A percentile compares a stretch with the other conserved stretches of the same genome.
phyloP scores from a whole-genome alignment of 148 eudicot genomes.

The Fagopyrum homotropicum region DNA sequence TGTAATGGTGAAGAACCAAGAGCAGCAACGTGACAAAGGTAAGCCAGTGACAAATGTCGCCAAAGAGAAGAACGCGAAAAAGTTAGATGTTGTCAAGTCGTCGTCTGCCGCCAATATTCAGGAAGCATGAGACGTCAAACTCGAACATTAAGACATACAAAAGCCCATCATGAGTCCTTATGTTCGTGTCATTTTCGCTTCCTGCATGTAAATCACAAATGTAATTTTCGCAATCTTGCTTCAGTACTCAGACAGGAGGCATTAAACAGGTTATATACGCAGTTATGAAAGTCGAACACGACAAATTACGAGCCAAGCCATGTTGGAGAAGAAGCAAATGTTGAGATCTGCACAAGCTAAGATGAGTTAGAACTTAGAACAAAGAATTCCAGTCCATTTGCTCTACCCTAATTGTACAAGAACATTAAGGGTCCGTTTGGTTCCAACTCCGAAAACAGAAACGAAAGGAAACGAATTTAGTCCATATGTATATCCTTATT shows the following conservation, averaged over 20 bases:
- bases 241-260: not conserved
- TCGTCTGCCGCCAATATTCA: conserved; percentile 1
- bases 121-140: conserved; percentile 5
- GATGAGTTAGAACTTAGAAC: no score
- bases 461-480: no score
- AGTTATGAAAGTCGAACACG: no score
- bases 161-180: not conserved
- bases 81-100: not conserved
- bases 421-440: no score
- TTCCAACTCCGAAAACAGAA: no score
- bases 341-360: no score
- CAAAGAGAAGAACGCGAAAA: conserved; percentile 2
- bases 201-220: conserved; percentile 8
- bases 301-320: no score
- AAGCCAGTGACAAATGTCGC: not conserved
- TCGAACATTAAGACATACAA: not conserved
- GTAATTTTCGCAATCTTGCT: not conserved
- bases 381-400: no score
- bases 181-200: not conserved
- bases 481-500: no score
- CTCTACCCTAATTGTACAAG: no score
- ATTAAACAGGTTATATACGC: not conserved
- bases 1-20: conserved; percentile 68
- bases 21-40: conserved; percentile 18
- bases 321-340: no score